Evolutionary conservation across 768 basidiomycete genomes (phyloP).

Genomic region (Collybia nuda): DNA sequence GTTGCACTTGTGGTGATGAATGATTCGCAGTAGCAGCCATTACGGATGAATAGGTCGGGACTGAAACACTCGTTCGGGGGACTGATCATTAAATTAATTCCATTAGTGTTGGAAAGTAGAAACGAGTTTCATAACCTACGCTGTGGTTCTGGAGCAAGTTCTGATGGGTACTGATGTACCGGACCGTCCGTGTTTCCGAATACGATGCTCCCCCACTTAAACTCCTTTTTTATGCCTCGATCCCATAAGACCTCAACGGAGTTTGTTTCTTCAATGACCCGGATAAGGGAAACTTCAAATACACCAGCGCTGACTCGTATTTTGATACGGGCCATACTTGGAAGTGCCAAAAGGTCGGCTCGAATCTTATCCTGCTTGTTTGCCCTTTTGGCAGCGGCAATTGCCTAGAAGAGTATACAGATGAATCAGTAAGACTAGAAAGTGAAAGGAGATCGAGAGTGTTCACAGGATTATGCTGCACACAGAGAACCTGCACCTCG

Average conservation of each 20-base stretch:
- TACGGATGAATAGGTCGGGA: constrained; percentile 29
- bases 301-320: constrained; percentile 82
- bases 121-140: constrained; percentile 34
- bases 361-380: constrained; percentile 74
- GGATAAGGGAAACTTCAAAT: constrained; percentile 80
- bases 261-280: constrained; percentile 65
- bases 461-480: constrained; percentile 90
- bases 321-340: constrained; percentile 75
- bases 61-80: constrained; percentile 21
- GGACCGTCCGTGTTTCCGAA: constrained; percentile 73
- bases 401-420: constrained; percentile 42
- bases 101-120: constrained; percentile 3
- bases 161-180: constrained; percentile 71
- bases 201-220: constrained; percentile 81
- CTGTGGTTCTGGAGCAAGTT: constrained; percentile 43
- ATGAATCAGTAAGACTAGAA: constrained; percentile 1
- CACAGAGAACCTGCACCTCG: constrained; percentile 76
- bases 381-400: constrained; percentile 73
- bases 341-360: constrained; percentile 67
- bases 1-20: constrained; percentile 6
- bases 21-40: constrained; percentile 13
- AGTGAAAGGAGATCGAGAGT: constrained; percentile 1
- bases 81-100: constrained; percentile 14
- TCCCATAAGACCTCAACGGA: constrained; percentile 86
- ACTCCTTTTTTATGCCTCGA: constrained; percentile 67